Evolutionary conservation across 2,329 filamentous ascomycete species (phyloP).

Genomic region (Botrytis paeoniae): DNA sequence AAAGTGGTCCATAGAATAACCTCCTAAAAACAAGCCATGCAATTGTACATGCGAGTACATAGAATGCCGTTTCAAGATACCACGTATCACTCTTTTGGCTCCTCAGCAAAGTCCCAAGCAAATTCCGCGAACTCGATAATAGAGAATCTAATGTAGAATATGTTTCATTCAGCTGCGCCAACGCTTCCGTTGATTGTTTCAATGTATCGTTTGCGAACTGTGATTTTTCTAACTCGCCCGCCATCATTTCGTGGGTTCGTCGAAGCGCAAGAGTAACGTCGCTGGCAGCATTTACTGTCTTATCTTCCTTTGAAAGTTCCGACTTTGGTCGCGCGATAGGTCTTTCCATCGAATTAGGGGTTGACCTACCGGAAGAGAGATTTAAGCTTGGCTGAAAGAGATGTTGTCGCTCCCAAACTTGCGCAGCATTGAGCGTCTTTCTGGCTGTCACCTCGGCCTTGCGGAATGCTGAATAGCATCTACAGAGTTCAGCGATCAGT

Average conservation of each 20-base stretch:
- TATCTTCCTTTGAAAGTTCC: slow-evolving; percentile 58
- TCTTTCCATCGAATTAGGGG: slow-evolving; percentile 41
- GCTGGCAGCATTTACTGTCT: slow-evolving; percentile 69
- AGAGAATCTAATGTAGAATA: slow-evolving; percentile 79
- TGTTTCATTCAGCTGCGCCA: slow-evolving; percentile 75
- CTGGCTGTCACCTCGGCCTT: slow-evolving; percentile 79
- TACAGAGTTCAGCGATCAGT: slow-evolving; percentile 11
- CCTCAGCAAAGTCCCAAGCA: slow-evolving; percentile 75
- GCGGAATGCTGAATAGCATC: slow-evolving; percentile 60
- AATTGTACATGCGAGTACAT: slow-evolving; percentile 73
- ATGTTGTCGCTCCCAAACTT: slow-evolving; percentile 71
- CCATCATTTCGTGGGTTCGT: slow-evolving; percentile 82
- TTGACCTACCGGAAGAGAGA: slow-evolving; percentile 28
- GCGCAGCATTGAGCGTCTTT: slow-evolving; percentile 68
- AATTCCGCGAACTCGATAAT: slow-evolving; percentile 67
- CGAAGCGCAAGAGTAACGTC: slow-evolving; percentile 83
- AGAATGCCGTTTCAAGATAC: slow-evolving; percentile 91
- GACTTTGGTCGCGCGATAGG: slow-evolving; percentile 24
- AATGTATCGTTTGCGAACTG: slow-evolving; percentile 89
- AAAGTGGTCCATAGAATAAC: slow-evolving; percentile 81
- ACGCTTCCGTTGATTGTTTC: slow-evolving; percentile 75
- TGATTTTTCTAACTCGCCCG: slow-evolving; percentile 77
- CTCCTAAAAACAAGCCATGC: slow-evolving; percentile 84
- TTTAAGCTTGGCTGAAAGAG: slow-evolving; percentile 56
- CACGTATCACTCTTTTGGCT: slow-evolving; percentile 97